Evolutionary conservation across 306 rosid species (phyloP), one percentile per base, ranked within the genome.

Genomic region (Ammopiptanthus mongolicus): DNA sequence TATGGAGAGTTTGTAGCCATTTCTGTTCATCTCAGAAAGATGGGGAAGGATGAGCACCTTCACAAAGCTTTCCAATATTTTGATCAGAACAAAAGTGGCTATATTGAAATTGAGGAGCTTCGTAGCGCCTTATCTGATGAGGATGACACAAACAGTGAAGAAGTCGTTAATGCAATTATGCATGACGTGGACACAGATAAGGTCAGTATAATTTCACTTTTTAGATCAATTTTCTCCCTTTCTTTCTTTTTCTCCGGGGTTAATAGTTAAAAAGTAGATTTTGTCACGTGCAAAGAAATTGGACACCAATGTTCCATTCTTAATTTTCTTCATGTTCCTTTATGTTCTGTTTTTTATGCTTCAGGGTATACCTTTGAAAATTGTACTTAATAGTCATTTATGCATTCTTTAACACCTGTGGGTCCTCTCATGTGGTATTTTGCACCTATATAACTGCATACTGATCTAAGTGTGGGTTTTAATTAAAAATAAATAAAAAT

Each of bases 141-240:
- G 14, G 68, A 86, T 62, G 96, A 86, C 28, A 63, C 81, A 37
- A 78, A 79, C 79, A 57, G 64, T 75, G 99, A 96, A 82, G 98
- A 94, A 71, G 92, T 96, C 64, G 68, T 89, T 8, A 80, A 69
- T 62, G 97, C 92, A 72, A 92, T 96, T 70, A 89, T 96, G 84
- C 79, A 76, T 58, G 99, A 96, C 1, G 99, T 96, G 69, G 99
- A 96, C 84, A 87, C 98, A 5, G 98, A 96, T 84, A 92, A 96
- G 99, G 99, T 92, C 34, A 33, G 91, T 66, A 8, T 21, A 12
- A 62, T 37, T 52, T 67, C 37, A 31, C 65, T 18, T 34, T 8
- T 47, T 39, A 56, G 51, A 37, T 71, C 48, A 53, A 2, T 55
- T n/a, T 37, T 66, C 3, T 7, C 6, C 12, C 25, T 5, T 34